These are phyloP conservation scores for Craterostigma plantagineum DNA, from an alignment of 257 asterid species.

Conservation along the genomic window DNA sequence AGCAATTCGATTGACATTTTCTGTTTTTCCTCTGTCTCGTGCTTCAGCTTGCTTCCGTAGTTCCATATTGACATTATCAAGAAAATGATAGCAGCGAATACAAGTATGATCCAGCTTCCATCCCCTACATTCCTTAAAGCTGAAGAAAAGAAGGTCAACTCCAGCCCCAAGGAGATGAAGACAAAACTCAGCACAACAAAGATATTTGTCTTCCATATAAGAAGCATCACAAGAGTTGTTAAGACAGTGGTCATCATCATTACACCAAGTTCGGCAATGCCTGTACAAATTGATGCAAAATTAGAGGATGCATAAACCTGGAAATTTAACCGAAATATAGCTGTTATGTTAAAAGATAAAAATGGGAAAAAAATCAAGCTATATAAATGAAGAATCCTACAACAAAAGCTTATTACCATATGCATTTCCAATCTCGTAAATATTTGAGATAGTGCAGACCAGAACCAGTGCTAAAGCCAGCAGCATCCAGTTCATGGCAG, in stretches of 20 bases:
- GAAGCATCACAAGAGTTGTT: constrained; percentile 94
- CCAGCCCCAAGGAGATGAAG: constrained; percentile 69
- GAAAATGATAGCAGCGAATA: constrained; percentile 64
- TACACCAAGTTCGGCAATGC: constrained; percentile 91
- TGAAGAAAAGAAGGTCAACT: constrained; percentile 74
- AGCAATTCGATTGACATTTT: constrained; percentile 85
- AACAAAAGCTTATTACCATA: constrained; percentile 41
- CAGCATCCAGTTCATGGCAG: constrained; percentile 96
- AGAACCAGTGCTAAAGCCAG: constrained; percentile 61
- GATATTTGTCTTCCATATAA: constrained; percentile 92
- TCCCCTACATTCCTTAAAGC: constrained; percentile 89
- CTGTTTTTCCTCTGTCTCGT: constrained; percentile 85
- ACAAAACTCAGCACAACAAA: constrained; percentile 54
- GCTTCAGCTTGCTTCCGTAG: constrained; percentile 89
- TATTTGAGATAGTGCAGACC: constrained; percentile 84
- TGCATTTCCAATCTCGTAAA: constrained; percentile 97
- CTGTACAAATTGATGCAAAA: constrained; percentile 26
- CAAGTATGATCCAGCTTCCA: constrained; percentile 95
- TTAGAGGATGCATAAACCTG: constrained; percentile 7
- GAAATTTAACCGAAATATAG: no score
- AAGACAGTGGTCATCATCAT: constrained; percentile 94
- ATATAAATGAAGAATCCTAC: no score
- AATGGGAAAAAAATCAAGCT: no score
- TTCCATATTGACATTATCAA: constrained; percentile 87
- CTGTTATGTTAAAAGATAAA: no score